A percentile compares a stretch with the other conserved stretches of the same genome.
phyloP scores from a whole-genome alignment of 306 rosid species.

The Medicago lupulina region DNA sequence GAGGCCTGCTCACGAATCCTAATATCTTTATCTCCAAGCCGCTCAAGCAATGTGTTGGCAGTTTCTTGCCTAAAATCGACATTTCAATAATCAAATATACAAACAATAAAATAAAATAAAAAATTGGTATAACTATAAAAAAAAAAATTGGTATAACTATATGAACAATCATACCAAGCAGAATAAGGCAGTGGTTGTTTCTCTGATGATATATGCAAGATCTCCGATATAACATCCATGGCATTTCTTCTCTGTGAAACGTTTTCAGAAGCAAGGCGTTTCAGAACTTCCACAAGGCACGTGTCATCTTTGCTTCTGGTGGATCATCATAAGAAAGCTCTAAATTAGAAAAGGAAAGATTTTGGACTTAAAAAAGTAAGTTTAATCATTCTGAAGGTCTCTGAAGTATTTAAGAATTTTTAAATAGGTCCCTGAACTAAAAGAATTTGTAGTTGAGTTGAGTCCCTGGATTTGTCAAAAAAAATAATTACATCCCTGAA shows the following conservation, averaged over 20 bases:
- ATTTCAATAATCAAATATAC: constrained; percentile 38
- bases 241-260: constrained; percentile 82
- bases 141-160: constrained; percentile 7
- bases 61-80: constrained; percentile 68
- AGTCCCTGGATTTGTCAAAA: neutral
- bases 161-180: constrained; percentile 60
- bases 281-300: constrained; percentile 73
- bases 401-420: neutral
- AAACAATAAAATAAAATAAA: constrained; percentile 25
- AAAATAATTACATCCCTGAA: neutral
- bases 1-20: constrained; percentile 67
- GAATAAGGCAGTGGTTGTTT: constrained; percentile 47
- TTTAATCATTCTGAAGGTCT: neutral
- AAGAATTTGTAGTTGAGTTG: neutral
- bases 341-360: constrained; percentile 30
- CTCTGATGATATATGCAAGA: constrained; percentile 58
- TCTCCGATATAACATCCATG: constrained; percentile 76
- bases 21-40: constrained; percentile 80
- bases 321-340: constrained; percentile 44
- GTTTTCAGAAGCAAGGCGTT: constrained; percentile 67
- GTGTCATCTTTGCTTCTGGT: constrained; percentile 68
- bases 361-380: constrained; percentile 29
- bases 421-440: neutral
- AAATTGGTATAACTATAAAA: constrained; percentile 4
- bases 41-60: constrained; percentile 66